These are phyloP conservation scores for Linum trigynum DNA, from an alignment of 345 rosid genomes.

Conservation along the genomic window DNA sequence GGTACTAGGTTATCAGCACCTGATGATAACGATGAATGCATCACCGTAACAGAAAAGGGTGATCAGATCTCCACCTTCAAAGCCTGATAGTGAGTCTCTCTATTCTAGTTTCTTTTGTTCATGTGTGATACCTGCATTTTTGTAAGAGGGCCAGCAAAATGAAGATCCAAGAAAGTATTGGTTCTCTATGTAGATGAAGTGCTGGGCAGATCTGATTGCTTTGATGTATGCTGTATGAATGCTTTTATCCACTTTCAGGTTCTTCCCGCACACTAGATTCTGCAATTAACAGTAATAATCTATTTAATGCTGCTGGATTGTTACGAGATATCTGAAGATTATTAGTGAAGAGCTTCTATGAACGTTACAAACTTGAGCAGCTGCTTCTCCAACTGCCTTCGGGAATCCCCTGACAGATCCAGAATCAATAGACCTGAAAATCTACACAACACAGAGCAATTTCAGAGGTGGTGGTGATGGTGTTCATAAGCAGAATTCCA, in stretches of 20 bases:
- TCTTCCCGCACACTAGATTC: constrained; percentile 56
- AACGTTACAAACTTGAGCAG: constrained; percentile 32
- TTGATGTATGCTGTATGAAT: constrained; percentile 57
- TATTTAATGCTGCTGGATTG: background rate
- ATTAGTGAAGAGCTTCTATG: background rate
- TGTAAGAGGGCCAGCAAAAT: constrained; percentile 57
- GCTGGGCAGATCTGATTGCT: constrained; percentile 71
- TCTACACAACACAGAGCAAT: constrained; percentile 20
- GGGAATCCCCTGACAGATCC: constrained; percentile 71
- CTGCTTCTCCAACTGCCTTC: constrained; percentile 35
- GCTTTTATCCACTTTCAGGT: constrained; percentile 58
- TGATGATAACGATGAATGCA: constrained; percentile 7
- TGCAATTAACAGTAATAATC: constrained; percentile 11
- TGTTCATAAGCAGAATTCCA: background rate
- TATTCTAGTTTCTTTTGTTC: too few species aligned
- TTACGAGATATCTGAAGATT: background rate
- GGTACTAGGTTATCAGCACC: constrained; percentile 68
- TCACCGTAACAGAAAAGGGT: too few species aligned
- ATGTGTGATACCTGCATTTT: constrained; percentile 45
- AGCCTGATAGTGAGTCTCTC: too few species aligned
- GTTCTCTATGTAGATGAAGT: constrained; percentile 61
- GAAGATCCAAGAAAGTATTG: constrained; percentile 69
- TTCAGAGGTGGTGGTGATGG: background rate
- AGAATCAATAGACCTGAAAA: constrained; percentile 70
- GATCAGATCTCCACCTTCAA: too few species aligned